These are phyloP conservation scores for Fusarium sp. DNA, from an alignment of 2,329 filamentous ascomycete species.

Conservation along the genomic window DNA sequence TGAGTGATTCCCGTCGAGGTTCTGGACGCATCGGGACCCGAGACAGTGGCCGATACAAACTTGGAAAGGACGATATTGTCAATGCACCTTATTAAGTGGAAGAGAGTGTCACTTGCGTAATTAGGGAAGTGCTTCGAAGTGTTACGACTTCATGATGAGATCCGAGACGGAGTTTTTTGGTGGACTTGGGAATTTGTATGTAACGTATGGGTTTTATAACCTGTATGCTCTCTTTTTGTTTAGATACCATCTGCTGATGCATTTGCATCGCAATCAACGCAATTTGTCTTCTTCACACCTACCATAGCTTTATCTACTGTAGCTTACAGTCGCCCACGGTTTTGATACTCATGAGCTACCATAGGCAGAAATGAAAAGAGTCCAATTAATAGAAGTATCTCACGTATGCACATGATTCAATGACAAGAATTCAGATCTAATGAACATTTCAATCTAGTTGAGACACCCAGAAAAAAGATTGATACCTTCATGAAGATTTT, in stretches of 20 bases:
- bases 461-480: not conserved
- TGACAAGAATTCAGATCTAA: not conserved
- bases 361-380: not conserved
- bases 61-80: constrained; percentile 86
- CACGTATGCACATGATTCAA: not conserved
- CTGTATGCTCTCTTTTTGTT: constrained; percentile 41
- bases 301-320: not conserved
- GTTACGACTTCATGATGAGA: constrained; percentile 15
- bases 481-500: not conserved
- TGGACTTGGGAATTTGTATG: constrained; percentile 35
- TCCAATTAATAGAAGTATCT: not conserved
- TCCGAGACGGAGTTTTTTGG: constrained; percentile 42
- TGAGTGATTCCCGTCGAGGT: constrained; percentile 62
- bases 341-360: not conserved
- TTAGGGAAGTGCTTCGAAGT: not conserved
- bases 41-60: constrained; percentile 74
- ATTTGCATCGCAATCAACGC: constrained; percentile 25
- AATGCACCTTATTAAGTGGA: constrained; percentile 71
- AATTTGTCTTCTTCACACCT: constrained; percentile 11
- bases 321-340: not conserved
- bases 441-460: not conserved
- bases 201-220: constrained; percentile 19
- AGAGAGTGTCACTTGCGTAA: not conserved
- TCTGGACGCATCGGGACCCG: constrained; percentile 64
- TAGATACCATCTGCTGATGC: constrained; percentile 44